These are phyloP conservation scores for Suillus occidentalis DNA, from an alignment of 768 basidiomycete genomes.

Conservation along the genomic window DNA sequence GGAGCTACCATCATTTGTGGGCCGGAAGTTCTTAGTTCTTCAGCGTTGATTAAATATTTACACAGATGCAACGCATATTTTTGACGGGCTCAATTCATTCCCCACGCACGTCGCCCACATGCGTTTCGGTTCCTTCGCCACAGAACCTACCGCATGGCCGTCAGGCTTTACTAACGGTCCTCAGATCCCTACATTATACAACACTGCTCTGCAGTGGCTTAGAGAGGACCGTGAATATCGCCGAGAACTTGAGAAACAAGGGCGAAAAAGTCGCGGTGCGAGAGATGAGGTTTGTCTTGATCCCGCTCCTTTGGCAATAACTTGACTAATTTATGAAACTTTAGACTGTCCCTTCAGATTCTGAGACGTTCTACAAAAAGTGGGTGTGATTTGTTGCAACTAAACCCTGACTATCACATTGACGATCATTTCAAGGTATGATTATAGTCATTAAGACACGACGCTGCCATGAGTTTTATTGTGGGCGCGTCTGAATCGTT, in stretches of 20 bases:
- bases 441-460: constrained; percentile 39
- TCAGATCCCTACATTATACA: constrained; percentile 48
- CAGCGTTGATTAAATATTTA: constrained; percentile 9
- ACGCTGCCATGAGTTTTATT: not conserved
- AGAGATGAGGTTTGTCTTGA: constrained; percentile 48
- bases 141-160: constrained; percentile 72
- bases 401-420: constrained; percentile 2
- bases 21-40: constrained; percentile 23
- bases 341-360: constrained; percentile 66
- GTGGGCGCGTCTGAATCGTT: constrained; percentile 1
- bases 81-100: constrained; percentile 88
- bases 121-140: constrained; percentile 76
- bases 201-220: constrained; percentile 83
- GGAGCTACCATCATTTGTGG: constrained; percentile 86
- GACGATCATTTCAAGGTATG: constrained; percentile 40
- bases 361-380: constrained; percentile 87
- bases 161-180: constrained; percentile 33
- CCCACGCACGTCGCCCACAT: constrained; percentile 94
- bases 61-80: constrained; percentile 94
- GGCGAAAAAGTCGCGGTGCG: constrained; percentile 62
- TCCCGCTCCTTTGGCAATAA: not conserved
- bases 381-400: constrained; percentile 33
- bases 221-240: constrained; percentile 75
- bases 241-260: constrained; percentile 53
- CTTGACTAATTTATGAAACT: constrained; percentile 8